Conservation (phyloP, 1,284 basidiomycete species). For the Sparassis latifolia region DNA sequence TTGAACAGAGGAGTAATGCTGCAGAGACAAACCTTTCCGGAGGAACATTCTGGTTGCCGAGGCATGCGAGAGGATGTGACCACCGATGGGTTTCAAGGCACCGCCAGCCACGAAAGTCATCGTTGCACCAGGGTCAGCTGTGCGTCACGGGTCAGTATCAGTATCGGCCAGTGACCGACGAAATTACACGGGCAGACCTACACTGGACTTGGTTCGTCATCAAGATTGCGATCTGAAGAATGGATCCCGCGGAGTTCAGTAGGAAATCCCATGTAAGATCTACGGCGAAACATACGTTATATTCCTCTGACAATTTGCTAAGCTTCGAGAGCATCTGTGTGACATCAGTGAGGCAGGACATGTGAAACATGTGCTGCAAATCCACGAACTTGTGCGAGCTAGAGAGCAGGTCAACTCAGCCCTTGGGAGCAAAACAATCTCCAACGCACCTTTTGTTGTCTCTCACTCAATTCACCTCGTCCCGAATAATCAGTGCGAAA, state of each 20-base stretch:
- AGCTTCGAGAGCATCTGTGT: constrained; percentile 86
- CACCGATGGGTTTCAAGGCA: constrained; percentile 81
- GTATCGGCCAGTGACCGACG: no score
- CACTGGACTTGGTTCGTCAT: constrained; percentile 93
- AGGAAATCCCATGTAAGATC: no score
- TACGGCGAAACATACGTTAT: constrained; percentile 45
- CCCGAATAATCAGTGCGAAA: constrained; percentile 92
- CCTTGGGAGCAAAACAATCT: background rate
- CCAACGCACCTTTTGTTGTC: constrained; percentile 75
- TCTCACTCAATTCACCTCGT: constrained; percentile 85
- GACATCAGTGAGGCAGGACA: background rate
- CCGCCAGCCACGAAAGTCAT: constrained; percentile 92
- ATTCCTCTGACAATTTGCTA: constrained; percentile 88
- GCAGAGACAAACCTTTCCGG: constrained; percentile 62
- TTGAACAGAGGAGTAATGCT: background rate
- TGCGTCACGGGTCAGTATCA: background rate
- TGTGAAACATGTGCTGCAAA: background rate
- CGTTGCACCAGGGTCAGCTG: constrained; percentile 88
- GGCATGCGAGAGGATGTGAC: constrained; percentile 83
- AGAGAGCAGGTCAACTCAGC: background rate
- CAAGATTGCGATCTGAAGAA: constrained; percentile 68
- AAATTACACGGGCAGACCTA: constrained; percentile 18
- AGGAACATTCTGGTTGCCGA: constrained; percentile 80
- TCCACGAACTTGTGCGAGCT: constrained; percentile 58
- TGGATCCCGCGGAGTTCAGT: background rate